Evolutionary conservation across 495 filamentous ascomycete genomes (phyloP).

Genomic region (Tuber brumale): DNA sequence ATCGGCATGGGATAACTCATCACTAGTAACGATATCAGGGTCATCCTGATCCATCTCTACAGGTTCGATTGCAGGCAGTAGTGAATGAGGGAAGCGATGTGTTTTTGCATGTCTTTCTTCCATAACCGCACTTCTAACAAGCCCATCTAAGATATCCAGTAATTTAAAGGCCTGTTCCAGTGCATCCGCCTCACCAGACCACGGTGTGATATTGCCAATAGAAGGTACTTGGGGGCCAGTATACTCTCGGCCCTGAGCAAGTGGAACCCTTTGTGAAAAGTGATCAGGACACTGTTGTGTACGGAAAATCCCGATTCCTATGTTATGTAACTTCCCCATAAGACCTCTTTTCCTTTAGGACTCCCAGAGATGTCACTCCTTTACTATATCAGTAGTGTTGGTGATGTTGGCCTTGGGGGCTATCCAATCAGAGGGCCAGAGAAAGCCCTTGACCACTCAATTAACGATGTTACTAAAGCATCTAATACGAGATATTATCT

Average conservation of each 20-base stretch:
- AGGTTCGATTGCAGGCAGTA: background rate
- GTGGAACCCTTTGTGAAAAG: background rate
- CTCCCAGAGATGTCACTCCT: background rate
- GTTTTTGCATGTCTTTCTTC: background rate
- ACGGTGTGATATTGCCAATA: background rate
- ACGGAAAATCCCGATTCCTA: background rate
- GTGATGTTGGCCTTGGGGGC: background rate
- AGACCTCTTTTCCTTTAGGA: constrained; percentile 15
- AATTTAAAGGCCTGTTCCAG: background rate
- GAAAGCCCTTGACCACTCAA: constrained; percentile 16
- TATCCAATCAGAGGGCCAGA: constrained; percentile 5
- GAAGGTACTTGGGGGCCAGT: background rate
- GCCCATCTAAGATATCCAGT: background rate
- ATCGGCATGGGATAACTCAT: background rate
- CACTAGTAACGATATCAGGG: background rate
- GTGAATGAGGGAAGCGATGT: background rate
- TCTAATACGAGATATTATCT: background rate
- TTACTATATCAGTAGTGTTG: background rate
- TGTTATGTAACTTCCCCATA: constrained; percentile 22
- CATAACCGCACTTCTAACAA: background rate
- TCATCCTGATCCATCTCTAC: background rate
- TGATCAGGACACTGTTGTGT: background rate
- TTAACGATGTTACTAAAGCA: constrained; percentile 26
- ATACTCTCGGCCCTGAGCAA: background rate
- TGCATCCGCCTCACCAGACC: background rate